Evolutionary conservation across 2,329 filamentous ascomycete species (phyloP), one percentile per base, ranked within the genome.

Genomic region (Trichoderma guizhouense): DNA sequence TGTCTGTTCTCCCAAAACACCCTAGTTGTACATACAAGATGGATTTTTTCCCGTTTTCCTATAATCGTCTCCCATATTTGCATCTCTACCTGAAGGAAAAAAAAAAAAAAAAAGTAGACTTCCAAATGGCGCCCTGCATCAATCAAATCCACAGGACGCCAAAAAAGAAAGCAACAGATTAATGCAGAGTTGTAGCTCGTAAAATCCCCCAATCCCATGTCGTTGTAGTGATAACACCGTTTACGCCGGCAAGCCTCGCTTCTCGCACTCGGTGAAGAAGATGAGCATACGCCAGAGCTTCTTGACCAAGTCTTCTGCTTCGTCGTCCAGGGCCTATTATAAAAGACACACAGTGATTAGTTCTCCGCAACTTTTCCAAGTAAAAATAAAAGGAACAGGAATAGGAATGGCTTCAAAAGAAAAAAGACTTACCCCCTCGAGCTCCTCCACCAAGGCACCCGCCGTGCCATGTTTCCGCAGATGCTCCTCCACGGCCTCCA

Each of bases 201-300:
- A 32, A 68, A 57, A 43, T 15, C 30, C 28, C 15, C 34, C 14
- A 58, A 24, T 28, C 30, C 30, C 55, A 28, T 28, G 21, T 18
- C 7, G 6, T 62, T 15, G 18, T 26, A 1, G 28, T 14, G 15
- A 57, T 18, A 9, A 57, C 8, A 7, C 26, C 32, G 24, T 61
- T 77, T 85, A 93, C 64, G 90, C 89, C 24, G 92, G 92, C 73
- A 98, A 85, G 2, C 95, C 95, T 74, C 94, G 87, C 84, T 96
- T 97, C 87, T 97, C 95, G 78, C 92, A 93, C 82, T 98, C 95
- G 7, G 93, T 96, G 78, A 95, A 98, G 89, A 98, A 98, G 78
- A 98, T 97, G 72, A 98, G 91, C 94, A 98, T 97, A 65, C 95
- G 90, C 96, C 96, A 99, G 43, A 99, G 88, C 84, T 98, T 98